Conservation (phyloP, 495 filamentous ascomycete species). For the Saxispiralis lemnorum region DNA sequence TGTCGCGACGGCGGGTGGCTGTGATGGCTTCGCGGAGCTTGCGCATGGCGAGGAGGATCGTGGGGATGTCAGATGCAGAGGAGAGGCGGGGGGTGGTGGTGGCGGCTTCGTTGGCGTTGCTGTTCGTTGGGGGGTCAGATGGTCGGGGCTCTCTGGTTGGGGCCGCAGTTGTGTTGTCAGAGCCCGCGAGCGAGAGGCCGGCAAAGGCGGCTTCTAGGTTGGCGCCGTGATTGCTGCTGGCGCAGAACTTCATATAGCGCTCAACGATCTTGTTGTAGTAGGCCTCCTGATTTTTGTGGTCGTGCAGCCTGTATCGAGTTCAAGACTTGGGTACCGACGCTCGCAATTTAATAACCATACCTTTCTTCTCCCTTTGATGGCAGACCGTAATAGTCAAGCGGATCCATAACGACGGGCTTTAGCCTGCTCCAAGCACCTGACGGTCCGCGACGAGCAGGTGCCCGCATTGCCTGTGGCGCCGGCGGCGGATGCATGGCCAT, state of each 20-base stretch:
- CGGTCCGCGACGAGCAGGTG: constrained; percentile 28
- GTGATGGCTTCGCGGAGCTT: constrained; percentile 83
- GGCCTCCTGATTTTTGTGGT: constrained; percentile 53
- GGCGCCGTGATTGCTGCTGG: constrained; percentile 42
- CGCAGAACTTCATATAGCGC: constrained; percentile 77
- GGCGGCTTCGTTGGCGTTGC: constrained; percentile 25
- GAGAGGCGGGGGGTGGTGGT: constrained; percentile 4
- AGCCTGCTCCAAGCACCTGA: constrained; percentile 49
- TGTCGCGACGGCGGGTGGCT: constrained; percentile 46
- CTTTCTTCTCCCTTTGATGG: constrained; percentile 70
- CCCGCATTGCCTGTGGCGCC: constrained; percentile 3
- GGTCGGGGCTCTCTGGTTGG: constrained; percentile 11
- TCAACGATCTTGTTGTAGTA: constrained; percentile 77
- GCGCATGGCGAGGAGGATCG: constrained; percentile 56
- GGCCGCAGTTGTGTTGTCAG: constrained; percentile 19
- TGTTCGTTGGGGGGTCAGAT: constrained; percentile 18
- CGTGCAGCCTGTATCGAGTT: constrained; percentile 41
- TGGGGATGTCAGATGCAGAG: constrained; percentile 32
- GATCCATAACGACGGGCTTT: constrained; percentile 50
- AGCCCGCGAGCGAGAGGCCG: constrained; percentile 38
- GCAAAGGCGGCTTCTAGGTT: constrained; percentile 58
- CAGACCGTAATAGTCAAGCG: constrained; percentile 59
- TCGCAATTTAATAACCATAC: background rate
- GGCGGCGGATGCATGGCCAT: too few species aligned
- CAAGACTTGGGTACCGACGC: background rate